These are phyloP conservation scores for Chlorella sp. DNA, from an alignment of 139 green algal species.

Conservation along the genomic window DNA sequence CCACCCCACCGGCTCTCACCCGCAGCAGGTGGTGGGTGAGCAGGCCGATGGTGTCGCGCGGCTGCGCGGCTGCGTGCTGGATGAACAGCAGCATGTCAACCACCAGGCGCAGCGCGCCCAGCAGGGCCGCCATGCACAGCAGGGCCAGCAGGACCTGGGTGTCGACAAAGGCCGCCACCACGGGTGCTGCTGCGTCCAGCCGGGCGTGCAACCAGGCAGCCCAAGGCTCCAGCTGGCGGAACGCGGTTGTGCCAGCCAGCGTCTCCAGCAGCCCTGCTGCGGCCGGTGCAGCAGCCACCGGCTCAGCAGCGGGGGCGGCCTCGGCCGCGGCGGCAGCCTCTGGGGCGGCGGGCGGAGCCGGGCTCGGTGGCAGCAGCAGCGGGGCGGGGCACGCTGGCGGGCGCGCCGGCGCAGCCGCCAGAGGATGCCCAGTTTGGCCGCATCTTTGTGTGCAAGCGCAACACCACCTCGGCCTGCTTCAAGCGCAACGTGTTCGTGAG, in stretches of 20 bases:
- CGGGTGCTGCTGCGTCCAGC: background rate
- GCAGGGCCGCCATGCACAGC: slow-evolving; percentile 9
- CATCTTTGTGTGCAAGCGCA: slow-evolving; percentile 11
- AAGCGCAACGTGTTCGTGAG: background rate
- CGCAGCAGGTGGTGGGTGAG: slow-evolving; percentile 32
- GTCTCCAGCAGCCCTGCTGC: background rate
- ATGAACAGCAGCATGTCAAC: slow-evolving; percentile 38
- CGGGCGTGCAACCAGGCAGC: slow-evolving; percentile 30
- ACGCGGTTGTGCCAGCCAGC: background rate
- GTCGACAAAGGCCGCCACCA: background rate
- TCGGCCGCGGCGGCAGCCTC: background rate
- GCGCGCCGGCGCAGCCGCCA: too few species aligned
- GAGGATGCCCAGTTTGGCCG: background rate
- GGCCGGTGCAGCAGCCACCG: background rate
- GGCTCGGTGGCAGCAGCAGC: too few species aligned
- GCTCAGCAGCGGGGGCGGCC: background rate
- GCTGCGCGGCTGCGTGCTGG: slow-evolving; percentile 12
- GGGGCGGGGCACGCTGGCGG: background rate
- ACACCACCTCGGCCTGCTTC: slow-evolving; percentile 11
- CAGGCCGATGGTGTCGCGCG: slow-evolving; percentile 30
- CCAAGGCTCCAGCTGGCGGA: slow-evolving; percentile 27
- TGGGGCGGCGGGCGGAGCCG: background rate
- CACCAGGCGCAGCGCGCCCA: slow-evolving; percentile 27
- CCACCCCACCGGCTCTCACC: background rate
- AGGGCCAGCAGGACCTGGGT: background rate